phyloP scores from a whole-genome alignment of 73 alveolate species.

The Durusdinium trenchii region DNA sequence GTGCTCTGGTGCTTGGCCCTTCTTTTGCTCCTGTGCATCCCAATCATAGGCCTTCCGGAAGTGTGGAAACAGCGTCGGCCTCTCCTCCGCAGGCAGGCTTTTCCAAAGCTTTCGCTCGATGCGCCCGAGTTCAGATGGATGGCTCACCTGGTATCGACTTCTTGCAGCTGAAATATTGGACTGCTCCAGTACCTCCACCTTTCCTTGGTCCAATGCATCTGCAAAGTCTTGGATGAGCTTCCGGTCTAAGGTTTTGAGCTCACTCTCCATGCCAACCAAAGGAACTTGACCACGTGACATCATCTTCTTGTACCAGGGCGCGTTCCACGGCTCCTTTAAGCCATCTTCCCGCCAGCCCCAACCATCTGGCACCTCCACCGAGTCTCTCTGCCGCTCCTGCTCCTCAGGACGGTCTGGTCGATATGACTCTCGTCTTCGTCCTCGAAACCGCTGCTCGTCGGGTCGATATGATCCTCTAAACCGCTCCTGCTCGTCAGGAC shows the following conservation, averaged over 20 bases:
- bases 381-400: conserved; percentile 63
- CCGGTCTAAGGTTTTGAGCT: conserved; percentile 59
- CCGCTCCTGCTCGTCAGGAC: too few relatives aligned
- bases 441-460: too few relatives aligned
- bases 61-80: conserved; percentile 60
- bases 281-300: conserved; percentile 79
- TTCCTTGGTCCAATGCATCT: conserved; percentile 63
- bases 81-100: conserved; percentile 18
- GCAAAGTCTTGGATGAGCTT: conserved; percentile 63
- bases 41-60: conserved; percentile 78
- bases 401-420: not conserved
- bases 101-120: conserved; percentile 42
- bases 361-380: conserved; percentile 49
- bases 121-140: conserved; percentile 42
- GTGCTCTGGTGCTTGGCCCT: conserved; percentile 52
- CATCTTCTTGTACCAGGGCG: conserved; percentile 85
- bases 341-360: conserved; percentile 71
- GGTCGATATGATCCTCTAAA: too few relatives aligned
- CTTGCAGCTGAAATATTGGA: conserved; percentile 45
- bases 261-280: conserved; percentile 52
- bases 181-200: conserved; percentile 43
- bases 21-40: not conserved
- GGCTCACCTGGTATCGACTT: conserved; percentile 53
- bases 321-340: conserved; percentile 86
- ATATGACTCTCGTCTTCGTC: too few relatives aligned